These are phyloP conservation scores for Ambrosiella beaveri DNA, from an alignment of 2,329 filamentous ascomycete species.

Conservation along the genomic window DNA sequence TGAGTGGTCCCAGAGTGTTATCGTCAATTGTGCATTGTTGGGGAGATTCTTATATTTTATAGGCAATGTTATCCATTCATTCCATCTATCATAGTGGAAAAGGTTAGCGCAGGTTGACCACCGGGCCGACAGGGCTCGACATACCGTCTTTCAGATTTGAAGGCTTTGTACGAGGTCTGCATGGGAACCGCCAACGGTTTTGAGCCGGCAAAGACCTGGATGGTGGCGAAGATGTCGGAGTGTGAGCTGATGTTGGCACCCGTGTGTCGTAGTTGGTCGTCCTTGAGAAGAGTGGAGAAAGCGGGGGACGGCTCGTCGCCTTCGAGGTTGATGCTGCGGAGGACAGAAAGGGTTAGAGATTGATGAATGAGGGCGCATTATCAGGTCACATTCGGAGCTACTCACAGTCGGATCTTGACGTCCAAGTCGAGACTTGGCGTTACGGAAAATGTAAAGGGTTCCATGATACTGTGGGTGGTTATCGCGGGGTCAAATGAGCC, in stretches of 20 bases:
- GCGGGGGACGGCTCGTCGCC: conserved; percentile 26
- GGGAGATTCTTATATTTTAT: conserved; percentile 72
- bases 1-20: conserved; percentile 71
- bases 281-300: conserved; percentile 55
- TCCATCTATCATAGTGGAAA: conserved; percentile 44
- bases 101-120: background rate
- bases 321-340: conserved; percentile 29
- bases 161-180: conserved; percentile 84
- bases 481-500: too few species aligned
- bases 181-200: conserved; percentile 85
- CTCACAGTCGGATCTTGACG: conserved; percentile 47
- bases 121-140: conserved; percentile 9
- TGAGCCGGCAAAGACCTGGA: conserved; percentile 87
- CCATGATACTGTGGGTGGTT: conserved; percentile 38
- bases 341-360: conserved; percentile 1
- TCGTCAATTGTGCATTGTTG: conserved; percentile 64
- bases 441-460: conserved; percentile 88
- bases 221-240: conserved; percentile 85
- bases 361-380: background rate
- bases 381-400: background rate
- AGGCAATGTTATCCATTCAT: conserved; percentile 86
- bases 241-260: conserved; percentile 66
- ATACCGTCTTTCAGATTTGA: conserved; percentile 54
- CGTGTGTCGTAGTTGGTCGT: conserved; percentile 67
- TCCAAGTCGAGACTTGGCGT: conserved; percentile 69